Evolutionary conservation across 2,329 filamentous ascomycete genomes (phyloP), one percentile per base, ranked within the genome.

Genomic region (Saccharata proteae): DNA sequence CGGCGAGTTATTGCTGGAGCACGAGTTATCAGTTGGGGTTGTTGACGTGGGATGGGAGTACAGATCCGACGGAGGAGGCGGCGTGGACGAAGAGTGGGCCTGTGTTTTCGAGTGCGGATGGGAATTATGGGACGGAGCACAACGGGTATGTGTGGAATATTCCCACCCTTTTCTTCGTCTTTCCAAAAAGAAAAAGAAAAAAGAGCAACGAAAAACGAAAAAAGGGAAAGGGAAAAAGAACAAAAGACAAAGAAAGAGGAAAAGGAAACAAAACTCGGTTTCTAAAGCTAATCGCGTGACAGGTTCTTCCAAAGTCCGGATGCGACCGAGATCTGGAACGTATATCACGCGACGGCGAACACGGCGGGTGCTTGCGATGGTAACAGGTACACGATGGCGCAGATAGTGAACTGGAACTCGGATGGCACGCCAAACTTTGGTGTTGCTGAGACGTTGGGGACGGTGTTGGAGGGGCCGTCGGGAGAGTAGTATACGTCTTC

Each of bases 301-400:
- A 67, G 65, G 3, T 74, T 74, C 57, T 73, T 75, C 51, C 53
- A 48, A 16, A 71, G 65, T 38, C 68, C 69, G 0, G 67, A 73
- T 38, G 65, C 59, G 3, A 61, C 51, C 1, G 58, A 73, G 47
- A 65, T 60, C 3, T 74, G 62, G 62, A 69, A 67, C 30, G 62
- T 67, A 0, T 74, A 68, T 46, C 68, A 74, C 39, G 69, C 69
- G 1, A 71, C 67, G 0, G 50, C 55, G 2, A 64, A 59, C 36
- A 51, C 55, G 8, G 50, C 48, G 0, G 69, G 69, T 1, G 58
- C 62, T 1, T 74, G 70, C 34, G 67, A 71, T 36, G 57, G 63
- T 2, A 65, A 57, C 4, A 48, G 70, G 22, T 72, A 71, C 38
- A 67, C 69, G 2, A 66, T 66, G 52, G 64, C 63, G 0, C 61